Evolutionary conservation across 345 rosid species (phyloP).

Genomic region (Lumnitzera racemosa): DNA sequence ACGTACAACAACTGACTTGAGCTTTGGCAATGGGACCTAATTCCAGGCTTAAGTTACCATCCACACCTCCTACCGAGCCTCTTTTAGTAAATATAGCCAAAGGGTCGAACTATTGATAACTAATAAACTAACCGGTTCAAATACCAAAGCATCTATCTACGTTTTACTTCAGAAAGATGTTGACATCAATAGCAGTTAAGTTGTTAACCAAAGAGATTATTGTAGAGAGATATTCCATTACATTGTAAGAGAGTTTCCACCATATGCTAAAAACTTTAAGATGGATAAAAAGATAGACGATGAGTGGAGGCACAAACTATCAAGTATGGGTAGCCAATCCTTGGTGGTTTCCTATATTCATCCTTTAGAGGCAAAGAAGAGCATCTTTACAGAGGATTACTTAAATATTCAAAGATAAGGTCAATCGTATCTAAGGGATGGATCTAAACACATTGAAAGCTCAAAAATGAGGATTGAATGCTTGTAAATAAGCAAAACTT

Average conservation of each 20-base stretch:
- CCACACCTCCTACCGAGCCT: no score
- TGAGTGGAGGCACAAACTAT: conserved; percentile 90
- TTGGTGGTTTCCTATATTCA: conserved; percentile 88
- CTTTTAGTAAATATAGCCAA: no score
- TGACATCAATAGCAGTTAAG: conserved; percentile 54
- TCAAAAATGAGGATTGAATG: no score
- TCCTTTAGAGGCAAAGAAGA: conserved; percentile 81
- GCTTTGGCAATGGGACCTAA: no score
- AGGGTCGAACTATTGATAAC: no score
- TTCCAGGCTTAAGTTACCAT: no score
- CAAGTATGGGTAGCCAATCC: conserved; percentile 68
- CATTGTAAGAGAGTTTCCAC: conserved; percentile 66
- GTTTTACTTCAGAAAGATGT: conserved; percentile 72
- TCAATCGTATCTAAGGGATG: no score
- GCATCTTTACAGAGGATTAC: conserved; percentile 68
- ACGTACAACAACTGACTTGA: no score
- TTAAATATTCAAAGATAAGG: conserved; percentile 54
- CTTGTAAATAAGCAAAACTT: no score
- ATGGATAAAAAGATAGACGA: conserved; percentile 69
- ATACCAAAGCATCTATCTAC: conserved; percentile 69
- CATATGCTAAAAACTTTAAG: conserved; percentile 45
- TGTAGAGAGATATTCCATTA: conserved; percentile 72
- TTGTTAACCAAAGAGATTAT: conserved; percentile 44
- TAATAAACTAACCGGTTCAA: no score
- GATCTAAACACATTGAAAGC: no score